phyloP scores from a whole-genome alignment of 2,329 filamentous ascomycete species.

The Talaromyces sp. region DNA sequence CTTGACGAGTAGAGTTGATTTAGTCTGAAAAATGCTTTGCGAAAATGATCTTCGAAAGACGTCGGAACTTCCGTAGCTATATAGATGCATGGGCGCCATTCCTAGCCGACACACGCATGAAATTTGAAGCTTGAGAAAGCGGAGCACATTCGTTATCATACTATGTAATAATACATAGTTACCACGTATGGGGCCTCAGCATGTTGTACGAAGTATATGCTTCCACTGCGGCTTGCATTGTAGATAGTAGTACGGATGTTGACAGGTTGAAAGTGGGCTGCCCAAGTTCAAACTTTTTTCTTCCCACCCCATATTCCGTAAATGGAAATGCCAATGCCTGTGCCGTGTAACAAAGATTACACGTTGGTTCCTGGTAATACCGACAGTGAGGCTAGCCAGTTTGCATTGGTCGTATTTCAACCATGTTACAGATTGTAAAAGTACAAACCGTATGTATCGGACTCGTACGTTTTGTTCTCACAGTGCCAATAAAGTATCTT shows the following conservation, averaged over 20 bases:
- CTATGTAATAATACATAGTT: neutral
- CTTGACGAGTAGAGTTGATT: neutral
- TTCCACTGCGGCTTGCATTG: neutral
- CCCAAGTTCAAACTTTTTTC: neutral
- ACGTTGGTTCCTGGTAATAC: neutral
- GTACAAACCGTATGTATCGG: neutral
- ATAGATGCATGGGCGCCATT: neutral
- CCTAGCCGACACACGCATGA: neutral
- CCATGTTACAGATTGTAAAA: neutral
- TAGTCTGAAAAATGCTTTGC: neutral
- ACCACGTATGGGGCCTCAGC: neutral
- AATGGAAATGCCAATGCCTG: neutral
- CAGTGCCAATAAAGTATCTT: neutral
- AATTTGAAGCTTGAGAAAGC: neutral
- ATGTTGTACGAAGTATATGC: neutral
- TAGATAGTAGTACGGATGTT: neutral
- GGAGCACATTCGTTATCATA: neutral
- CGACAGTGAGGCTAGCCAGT: neutral
- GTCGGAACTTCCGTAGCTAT: neutral
- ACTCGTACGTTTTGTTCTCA: neutral
- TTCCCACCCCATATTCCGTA: neutral
- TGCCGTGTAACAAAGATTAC: neutral
- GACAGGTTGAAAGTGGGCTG: neutral
- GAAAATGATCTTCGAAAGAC: constrained; percentile 1
- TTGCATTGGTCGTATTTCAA: neutral